Percentiles rank a stretch among this genome's conserved stretches.
Conservation (phyloP, 805 yeast genomes). For the Candida koratica region DNA sequence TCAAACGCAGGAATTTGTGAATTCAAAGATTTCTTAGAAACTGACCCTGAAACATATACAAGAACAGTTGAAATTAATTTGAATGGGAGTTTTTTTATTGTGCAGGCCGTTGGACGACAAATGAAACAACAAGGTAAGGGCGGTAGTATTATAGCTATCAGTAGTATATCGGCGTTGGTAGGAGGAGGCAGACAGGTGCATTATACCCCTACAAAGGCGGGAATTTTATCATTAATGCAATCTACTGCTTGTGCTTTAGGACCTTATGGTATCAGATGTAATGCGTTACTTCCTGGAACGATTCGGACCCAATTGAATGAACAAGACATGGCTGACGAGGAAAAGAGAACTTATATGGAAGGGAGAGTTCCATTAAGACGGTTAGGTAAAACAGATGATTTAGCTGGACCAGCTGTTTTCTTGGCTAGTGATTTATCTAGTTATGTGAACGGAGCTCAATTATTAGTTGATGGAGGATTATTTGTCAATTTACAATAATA, state of each 20-base stretch:
- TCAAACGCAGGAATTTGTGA: conserved; percentile 47
- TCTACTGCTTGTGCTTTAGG: conserved; percentile 43
- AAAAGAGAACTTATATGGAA: conserved; percentile 35
- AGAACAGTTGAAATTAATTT: conserved; percentile 37
- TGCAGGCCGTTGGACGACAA: conserved; percentile 45
- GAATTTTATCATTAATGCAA: conserved; percentile 41
- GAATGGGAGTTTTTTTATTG: conserved; percentile 43
- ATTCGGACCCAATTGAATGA: conserved; percentile 41
- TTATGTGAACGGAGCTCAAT: conserved; percentile 40
- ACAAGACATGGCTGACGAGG: conserved; percentile 36
- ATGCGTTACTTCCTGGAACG: conserved; percentile 46
- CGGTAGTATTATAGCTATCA: conserved; percentile 45
- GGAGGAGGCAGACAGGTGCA: conserved; percentile 46
- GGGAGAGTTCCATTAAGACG: conserved; percentile 39
- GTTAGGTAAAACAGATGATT: conserved; percentile 34
- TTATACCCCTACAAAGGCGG: conserved; percentile 49
- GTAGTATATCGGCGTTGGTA: conserved; percentile 41
- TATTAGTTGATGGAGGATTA: conserved; percentile 44
- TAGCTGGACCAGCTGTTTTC: conserved; percentile 42
- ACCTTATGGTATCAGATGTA: conserved; percentile 40
- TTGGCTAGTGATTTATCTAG: conserved; percentile 34
- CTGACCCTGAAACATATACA: conserved; percentile 32
- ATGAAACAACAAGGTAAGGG: conserved; percentile 44
- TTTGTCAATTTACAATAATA: conserved; percentile 40
- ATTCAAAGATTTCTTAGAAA: conserved; percentile 39